These are phyloP conservation scores for Phenoliferia sp. DNA, from an alignment of 1,284 basidiomycete species.

Conservation along the genomic window DNA sequence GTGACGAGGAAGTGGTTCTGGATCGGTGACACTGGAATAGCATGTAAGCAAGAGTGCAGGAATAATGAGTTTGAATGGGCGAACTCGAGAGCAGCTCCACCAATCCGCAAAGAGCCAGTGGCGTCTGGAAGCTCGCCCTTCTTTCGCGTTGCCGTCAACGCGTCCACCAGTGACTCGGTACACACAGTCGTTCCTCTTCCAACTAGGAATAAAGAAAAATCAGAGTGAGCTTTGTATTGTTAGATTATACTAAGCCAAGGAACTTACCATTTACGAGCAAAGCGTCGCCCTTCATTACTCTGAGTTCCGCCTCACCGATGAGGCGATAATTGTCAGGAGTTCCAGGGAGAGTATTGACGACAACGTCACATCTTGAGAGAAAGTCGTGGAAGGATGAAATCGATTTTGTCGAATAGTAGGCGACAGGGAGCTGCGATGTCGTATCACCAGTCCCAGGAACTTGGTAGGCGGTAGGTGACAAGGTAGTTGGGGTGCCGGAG, in stretches of 20 bases:
- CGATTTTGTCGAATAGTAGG: conserved; percentile 15
- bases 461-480: conserved; percentile 8
- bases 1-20: conserved; percentile 42
- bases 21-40: conserved; percentile 35
- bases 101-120: conserved; percentile 22
- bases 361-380: conserved; percentile 32
- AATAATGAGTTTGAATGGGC: background rate
- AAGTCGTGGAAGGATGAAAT: conserved; percentile 4
- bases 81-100: conserved; percentile 22
- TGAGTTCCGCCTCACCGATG: conserved; percentile 13
- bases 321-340: conserved; percentile 2
- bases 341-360: conserved; percentile 30
- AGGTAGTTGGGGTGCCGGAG: background rate
- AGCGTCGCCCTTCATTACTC: conserved; percentile 24
- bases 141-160: conserved; percentile 21
- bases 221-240: background rate
- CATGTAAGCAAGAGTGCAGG: background rate
- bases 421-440: conserved; percentile 6
- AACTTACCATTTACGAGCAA: conserved; percentile 28
- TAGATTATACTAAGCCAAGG: background rate
- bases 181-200: conserved; percentile 38
- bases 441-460: conserved; percentile 37
- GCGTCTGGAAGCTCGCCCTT: conserved; percentile 25
- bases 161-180: conserved; percentile 34
- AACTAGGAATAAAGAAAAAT: conserved; percentile 19